These are phyloP conservation scores for Erythrophleum fordii DNA, from an alignment of 306 rosid genomes.

Conservation along the genomic window DNA sequence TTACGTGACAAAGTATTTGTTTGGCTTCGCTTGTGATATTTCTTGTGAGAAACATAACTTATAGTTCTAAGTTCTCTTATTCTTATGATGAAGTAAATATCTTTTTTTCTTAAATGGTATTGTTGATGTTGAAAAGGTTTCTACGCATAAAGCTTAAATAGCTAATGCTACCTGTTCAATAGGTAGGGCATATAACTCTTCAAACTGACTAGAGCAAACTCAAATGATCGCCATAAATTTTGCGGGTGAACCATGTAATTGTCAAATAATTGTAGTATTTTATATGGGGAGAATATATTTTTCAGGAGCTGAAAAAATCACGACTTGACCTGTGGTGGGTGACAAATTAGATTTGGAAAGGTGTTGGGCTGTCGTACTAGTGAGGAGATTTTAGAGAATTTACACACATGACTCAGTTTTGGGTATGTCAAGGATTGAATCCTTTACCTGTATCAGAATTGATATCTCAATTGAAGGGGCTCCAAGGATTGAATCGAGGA, in stretches of 20 bases:
- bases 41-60: neutral
- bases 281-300: neutral
- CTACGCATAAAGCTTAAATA: neutral
- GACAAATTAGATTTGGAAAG: conserved; percentile 7
- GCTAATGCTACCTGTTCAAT: neutral
- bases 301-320: neutral
- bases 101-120: neutral
- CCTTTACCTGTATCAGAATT: neutral
- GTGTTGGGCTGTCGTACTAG: neutral
- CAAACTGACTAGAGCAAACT: neutral
- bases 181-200: neutral
- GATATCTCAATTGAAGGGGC: neutral
- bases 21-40: neutral
- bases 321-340: neutral
- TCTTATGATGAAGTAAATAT: neutral
- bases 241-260: neutral
- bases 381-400: conserved; percentile 16
- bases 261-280: conserved; percentile 10
- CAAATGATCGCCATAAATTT: neutral
- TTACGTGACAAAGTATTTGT: neutral
- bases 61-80: too few species aligned
- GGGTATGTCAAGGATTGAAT: conserved; percentile 12
- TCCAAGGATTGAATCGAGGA: neutral
- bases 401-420: conserved; percentile 9
- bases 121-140: neutral